A percentile compares a stretch with the other conserved stretches of the same genome.
phyloP scores from a whole-genome alignment of 1,139 yeast genomes.

The Pneumocystis murina region DNA sequence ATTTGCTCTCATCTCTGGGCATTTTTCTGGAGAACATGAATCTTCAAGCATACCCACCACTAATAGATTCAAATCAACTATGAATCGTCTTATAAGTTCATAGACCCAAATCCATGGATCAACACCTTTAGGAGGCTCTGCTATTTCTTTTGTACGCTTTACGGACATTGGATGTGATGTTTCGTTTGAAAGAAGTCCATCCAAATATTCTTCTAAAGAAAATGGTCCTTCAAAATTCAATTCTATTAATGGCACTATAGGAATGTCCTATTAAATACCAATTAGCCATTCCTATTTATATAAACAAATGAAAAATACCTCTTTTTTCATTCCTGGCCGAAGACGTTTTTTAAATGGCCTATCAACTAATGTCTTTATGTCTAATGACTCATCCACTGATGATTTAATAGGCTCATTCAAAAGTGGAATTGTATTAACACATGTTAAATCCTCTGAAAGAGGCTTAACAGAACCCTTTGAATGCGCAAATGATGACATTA shows the following conservation, averaged over 20 bases:
- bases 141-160: background rate
- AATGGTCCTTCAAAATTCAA: background rate
- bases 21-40: background rate
- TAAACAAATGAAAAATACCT: background rate
- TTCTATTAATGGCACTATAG: background rate
- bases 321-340: background rate
- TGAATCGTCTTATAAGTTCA: background rate
- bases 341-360: background rate
- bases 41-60: constrained; percentile 1
- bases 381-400: background rate
- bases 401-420: background rate
- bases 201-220: background rate
- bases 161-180: background rate
- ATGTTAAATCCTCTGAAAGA: no score
- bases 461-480: no score
- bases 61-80: background rate
- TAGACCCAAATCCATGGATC: background rate
- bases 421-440: no score
- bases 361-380: background rate
- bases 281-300: background rate
- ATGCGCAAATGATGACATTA: no score
- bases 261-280: background rate
- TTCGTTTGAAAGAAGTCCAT: background rate
- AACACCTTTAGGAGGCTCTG: background rate
- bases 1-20: constrained; percentile 4